Evolutionary conservation across 2,329 filamentous ascomycete genomes (phyloP).

Genomic region (Fusarium sp.): DNA sequence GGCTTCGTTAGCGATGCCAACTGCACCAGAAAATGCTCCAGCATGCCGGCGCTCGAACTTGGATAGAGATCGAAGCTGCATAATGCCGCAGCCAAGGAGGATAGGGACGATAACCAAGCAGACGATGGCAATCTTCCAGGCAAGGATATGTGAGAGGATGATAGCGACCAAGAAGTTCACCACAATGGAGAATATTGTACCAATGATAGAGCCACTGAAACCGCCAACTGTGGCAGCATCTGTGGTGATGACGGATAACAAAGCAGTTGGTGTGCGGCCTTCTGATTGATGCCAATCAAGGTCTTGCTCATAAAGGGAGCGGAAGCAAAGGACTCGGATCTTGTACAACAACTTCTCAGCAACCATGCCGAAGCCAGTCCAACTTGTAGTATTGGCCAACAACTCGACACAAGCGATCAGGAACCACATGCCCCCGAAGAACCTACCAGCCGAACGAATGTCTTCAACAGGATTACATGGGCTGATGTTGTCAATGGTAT

Average conservation of each 20-base stretch:
- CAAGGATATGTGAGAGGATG: slow-evolving; percentile 75
- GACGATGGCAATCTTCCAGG: slow-evolving; percentile 81
- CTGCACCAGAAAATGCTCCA: slow-evolving; percentile 71
- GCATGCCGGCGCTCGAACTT: slow-evolving; percentile 72
- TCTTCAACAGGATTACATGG: slow-evolving; percentile 55
- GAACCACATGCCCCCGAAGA: slow-evolving; percentile 68
- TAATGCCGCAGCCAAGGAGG: slow-evolving; percentile 73
- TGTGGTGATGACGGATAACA: slow-evolving; percentile 75
- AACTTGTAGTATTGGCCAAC: slow-evolving; percentile 66
- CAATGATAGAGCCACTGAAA: slow-evolving; percentile 76
- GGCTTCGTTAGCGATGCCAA: slow-evolving; percentile 73
- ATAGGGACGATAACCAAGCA: slow-evolving; percentile 75
- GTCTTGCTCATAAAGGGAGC: slow-evolving; percentile 72
- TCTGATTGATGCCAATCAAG: slow-evolving; percentile 77
- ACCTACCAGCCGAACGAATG: slow-evolving; percentile 53
- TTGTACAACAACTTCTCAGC: slow-evolving; percentile 73
- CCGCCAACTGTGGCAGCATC: slow-evolving; percentile 75
- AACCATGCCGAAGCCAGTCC: slow-evolving; percentile 58
- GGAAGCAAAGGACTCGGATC: slow-evolving; percentile 71
- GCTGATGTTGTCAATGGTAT: slow-evolving; percentile 57
- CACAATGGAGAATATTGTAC: slow-evolving; percentile 73
- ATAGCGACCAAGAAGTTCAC: slow-evolving; percentile 76
- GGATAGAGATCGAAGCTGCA: slow-evolving; percentile 72
- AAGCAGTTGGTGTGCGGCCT: slow-evolving; percentile 67
- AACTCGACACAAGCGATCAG: slow-evolving; percentile 60